Evolutionary conservation across 2,329 filamentous ascomycete species (phyloP).

Genomic region (Rosellinia necatrix): DNA sequence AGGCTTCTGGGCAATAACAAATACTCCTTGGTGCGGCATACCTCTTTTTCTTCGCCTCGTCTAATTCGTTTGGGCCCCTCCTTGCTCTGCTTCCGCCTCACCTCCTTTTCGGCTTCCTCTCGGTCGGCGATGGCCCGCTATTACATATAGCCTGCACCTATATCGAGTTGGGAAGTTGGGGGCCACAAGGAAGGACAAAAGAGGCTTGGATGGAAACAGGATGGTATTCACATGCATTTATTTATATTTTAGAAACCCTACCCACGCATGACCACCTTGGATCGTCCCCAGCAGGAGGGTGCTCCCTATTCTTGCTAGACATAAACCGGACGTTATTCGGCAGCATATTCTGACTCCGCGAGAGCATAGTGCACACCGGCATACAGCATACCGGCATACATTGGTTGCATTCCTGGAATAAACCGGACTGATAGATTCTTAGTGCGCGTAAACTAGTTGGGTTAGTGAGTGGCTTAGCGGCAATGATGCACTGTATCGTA

Average conservation of each 20-base stretch:
- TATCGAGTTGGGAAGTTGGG: constrained; percentile 21
- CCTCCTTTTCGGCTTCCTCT: constrained; percentile 13
- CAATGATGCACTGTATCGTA: too few species aligned
- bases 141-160: constrained; percentile 4
- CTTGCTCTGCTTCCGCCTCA: neutral
- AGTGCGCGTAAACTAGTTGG: neutral
- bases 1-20: neutral
- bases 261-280: neutral
- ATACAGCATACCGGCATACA: too few species aligned
- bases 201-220: neutral
- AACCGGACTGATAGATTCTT: neutral
- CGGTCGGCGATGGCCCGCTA: constrained; percentile 2
- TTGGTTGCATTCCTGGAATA: neutral
- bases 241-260: neutral
- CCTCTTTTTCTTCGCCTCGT: neutral
- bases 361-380: too few species aligned
- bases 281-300: neutral
- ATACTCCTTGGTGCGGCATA: too few species aligned
- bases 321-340: neutral
- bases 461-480: too few species aligned
- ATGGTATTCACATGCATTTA: constrained; percentile 19
- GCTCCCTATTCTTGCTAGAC: neutral
- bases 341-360: neutral
- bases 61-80: neutral
- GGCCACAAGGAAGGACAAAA: neutral